Base-by-base conservation (phyloP, 2,329 filamentous ascomycete species). In the Cordyceps javanica region DNA sequence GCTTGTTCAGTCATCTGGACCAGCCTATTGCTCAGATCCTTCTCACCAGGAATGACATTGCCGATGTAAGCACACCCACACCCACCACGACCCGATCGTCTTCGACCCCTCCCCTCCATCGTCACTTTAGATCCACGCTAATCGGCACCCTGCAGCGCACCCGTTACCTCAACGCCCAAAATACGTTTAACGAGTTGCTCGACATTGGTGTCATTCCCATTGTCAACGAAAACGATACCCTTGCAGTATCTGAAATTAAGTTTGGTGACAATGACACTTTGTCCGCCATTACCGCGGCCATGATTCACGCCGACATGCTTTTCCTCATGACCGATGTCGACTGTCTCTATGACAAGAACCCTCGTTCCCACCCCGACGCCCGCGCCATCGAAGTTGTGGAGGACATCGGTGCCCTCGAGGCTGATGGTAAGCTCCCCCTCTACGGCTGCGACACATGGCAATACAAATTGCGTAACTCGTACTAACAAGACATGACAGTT, bases 281-380 rank as follows among this genome's bases (percentile, higher is more conserved):
- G 48, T 96, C 91, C 13, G 94, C 94, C 58, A 97, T 99, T 65
- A 96, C 94, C 0, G 91, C 94, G 1, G 94, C 89, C 63, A 97
- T 97, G 91, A 90, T 97, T 21, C 91, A 96, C 67, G 94, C 94
- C 52, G 92, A 99, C 68, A 90, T 96, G 66, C 81, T 99, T 10
- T 99, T 99, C 73, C 81, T 99, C 62, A 97, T 99, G 94, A 99
- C 94, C 1, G 94, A 99, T 69, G 94, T 99, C 49, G 94, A 99
- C 70, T 97, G 93, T 69, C 79, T 99, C 13, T 99, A 99, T 72
- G 91, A 96, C 72, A 94, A 93, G 73, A 99, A 99, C 66, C 94
- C 94, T 1, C 83, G 94, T 30, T 87, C 85, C 2, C 80, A 96
- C 66, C 86, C 91, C 0, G 89, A 97, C 67, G 94, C 94, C 9